Conservation (phyloP, 129 eudicot genomes). For the Lonicera japonica region DNA sequence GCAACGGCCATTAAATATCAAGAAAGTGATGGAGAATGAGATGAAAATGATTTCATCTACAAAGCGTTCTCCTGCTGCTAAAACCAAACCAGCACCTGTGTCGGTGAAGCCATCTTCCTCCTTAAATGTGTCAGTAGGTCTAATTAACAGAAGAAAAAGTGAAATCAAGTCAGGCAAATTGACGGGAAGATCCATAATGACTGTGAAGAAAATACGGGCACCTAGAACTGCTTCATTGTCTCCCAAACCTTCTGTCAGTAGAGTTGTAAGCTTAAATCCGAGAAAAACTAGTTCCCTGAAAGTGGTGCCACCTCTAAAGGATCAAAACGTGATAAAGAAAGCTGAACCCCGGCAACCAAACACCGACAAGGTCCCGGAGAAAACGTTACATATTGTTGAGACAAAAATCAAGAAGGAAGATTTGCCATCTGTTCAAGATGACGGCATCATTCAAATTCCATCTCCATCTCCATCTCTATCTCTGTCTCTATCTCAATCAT, state of each 20-base stretch:
- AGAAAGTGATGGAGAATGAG: slow-evolving; percentile 20
- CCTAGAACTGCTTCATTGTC: slow-evolving; percentile 20
- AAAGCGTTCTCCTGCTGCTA: slow-evolving; percentile 20
- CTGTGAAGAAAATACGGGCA: slow-evolving; percentile 25
- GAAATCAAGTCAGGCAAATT: slow-evolving; percentile 17
- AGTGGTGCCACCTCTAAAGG: slow-evolving; percentile 20
- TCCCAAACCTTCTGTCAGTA: slow-evolving; percentile 18
- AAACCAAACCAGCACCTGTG: slow-evolving; percentile 13
- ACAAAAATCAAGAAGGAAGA: slow-evolving; percentile 17
- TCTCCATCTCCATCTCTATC: slow-evolving; percentile 21
- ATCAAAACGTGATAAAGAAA: slow-evolving; percentile 22
- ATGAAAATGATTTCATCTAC: slow-evolving; percentile 16
- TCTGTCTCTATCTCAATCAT: slow-evolving; percentile 20
- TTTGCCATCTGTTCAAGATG: slow-evolving; percentile 13
- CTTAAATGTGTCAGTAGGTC: slow-evolving; percentile 21
- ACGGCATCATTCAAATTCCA: slow-evolving; percentile 19
- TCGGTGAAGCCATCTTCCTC: slow-evolving; percentile 24
- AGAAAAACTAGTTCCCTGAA: slow-evolving; percentile 26
- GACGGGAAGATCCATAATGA: slow-evolving; percentile 17
- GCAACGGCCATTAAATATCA: slow-evolving; percentile 6
- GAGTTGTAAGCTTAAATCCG: slow-evolving; percentile 15
- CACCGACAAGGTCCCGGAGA: slow-evolving; percentile 37
- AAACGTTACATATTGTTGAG: slow-evolving; percentile 37
- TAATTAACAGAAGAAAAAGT: slow-evolving; percentile 14
- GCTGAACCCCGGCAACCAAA: slow-evolving; percentile 21